These are phyloP conservation scores for Rossbeevera mucosa DNA, from an alignment of 768 basidiomycete genomes.

Conservation along the genomic window DNA sequence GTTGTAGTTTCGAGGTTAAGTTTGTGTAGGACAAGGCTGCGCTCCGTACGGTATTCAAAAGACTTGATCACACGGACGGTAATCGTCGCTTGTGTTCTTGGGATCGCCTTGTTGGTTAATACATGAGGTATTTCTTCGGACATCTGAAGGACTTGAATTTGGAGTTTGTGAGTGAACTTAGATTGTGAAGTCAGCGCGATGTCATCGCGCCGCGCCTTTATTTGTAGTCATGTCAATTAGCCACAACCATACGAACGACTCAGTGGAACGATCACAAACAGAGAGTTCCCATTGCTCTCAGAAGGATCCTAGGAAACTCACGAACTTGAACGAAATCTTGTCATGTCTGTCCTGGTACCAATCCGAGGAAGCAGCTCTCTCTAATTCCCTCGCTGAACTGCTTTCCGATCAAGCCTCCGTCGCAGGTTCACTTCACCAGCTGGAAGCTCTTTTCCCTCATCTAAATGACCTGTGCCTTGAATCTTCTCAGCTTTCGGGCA, in stretches of 20 bases:
- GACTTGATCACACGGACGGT: constrained; percentile 94
- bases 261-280: constrained; percentile 8
- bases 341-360: constrained; percentile 72
- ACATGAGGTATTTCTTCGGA: constrained; percentile 36
- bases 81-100: constrained; percentile 73
- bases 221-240: too few relatives aligned
- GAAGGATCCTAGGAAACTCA: constrained; percentile 40
- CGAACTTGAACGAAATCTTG: constrained; percentile 63
- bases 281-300: constrained; percentile 4
- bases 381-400: constrained; percentile 64
- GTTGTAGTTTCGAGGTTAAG: constrained; percentile 78
- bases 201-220: too few relatives aligned
- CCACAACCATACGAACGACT: background rate
- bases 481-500: constrained; percentile 47
- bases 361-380: constrained; percentile 72
- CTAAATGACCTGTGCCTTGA: constrained; percentile 62
- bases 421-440: constrained; percentile 51
- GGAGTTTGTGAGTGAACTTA: background rate
- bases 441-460: constrained; percentile 56
- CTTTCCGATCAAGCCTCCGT: constrained; percentile 68
- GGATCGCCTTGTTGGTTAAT: constrained; percentile 61
- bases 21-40: constrained; percentile 77
- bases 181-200: too few relatives aligned
- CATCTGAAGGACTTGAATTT: constrained; percentile 18
- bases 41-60: constrained; percentile 88